Base-by-base conservation (phyloP, 129 eudicot species). In the Centella asiatica region DNA sequence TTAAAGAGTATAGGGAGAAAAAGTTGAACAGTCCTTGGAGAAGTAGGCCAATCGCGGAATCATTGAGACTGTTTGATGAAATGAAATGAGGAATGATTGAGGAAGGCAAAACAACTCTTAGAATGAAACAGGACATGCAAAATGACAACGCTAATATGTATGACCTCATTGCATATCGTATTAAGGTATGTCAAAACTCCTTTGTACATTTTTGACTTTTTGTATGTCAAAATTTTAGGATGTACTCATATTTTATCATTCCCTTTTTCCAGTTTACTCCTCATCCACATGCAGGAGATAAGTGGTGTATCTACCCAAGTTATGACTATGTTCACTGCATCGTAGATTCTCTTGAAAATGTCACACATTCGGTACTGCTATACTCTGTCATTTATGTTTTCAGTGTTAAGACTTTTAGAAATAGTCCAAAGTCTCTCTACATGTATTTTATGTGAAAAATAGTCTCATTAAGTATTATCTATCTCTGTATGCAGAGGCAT, bases 71-170 rank as follows among this genome's bases (percentile, higher is more conserved):
- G 44, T 93, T 93, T 69, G 77, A 85, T 73, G 99, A 93, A 28
- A 93, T 93, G 99, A 93, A 79, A 62, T 57, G 72, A 44, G 99
- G 99, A 22, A 32, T 76, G 83, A 76, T 93, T 78, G 99, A 87
- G 29, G 96, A 93, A 85, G 99, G 99, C 31, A 85, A 87, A 78
- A 96, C 99, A n/a, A 93, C 96, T 8, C 80, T 93, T 44, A 65
- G 99, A 39, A 87, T 93, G 99, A 93, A 93, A 53, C 99, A 87
- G 66, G 99, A 93, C 69, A 93, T 93, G 99, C 96, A 87, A 77
- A 93, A 92, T 69, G 96, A 93, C 31, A 93, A 93, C 66, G 78
- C 72, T 62, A 93, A 93, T 70, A 93, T 93, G 99, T 93, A 87
- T 57, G 99, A 93, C 71, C 90, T 93, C 60, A 93, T 93, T 67